A percentile compares a stretch with the other conserved stretches of the same genome.
These are phyloP conservation scores for Claviceps maximensis DNA, from an alignment of 2,329 filamentous ascomycete species.

Conservation along the genomic window DNA sequence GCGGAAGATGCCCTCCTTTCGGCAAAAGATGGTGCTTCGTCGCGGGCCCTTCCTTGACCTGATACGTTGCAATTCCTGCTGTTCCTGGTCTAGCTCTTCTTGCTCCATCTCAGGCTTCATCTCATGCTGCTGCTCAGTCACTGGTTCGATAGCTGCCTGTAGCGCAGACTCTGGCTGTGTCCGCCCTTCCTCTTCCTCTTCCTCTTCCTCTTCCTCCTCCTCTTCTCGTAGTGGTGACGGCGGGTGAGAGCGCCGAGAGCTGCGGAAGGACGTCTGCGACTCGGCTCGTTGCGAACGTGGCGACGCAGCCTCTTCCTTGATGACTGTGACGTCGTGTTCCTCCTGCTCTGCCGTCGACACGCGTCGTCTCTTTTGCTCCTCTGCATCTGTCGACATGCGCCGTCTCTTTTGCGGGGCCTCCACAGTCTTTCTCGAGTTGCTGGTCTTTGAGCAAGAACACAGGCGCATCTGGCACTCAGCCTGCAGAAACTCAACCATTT, in stretches of 20 bases:
- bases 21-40: slow-evolving; percentile 44
- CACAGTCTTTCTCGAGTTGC: slow-evolving; percentile 8
- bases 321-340: slow-evolving; percentile 9
- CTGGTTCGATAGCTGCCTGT: neutral
- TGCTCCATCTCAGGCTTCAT: slow-evolving; percentile 13
- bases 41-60: slow-evolving; percentile 27
- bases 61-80: slow-evolving; percentile 8
- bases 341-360: neutral
- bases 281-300: slow-evolving; percentile 14
- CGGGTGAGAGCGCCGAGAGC: neutral
- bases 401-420: slow-evolving; percentile 11
- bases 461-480: slow-evolving; percentile 58
- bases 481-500: slow-evolving; percentile 63
- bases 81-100: slow-evolving; percentile 13
- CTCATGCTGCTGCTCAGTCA: slow-evolving; percentile 1
- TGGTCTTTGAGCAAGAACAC: slow-evolving; percentile 43
- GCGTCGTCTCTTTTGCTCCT: neutral
- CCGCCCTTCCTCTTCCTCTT: neutral
- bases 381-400: slow-evolving; percentile 5
- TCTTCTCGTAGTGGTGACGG: neutral
- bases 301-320: slow-evolving; percentile 19
- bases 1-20: slow-evolving; percentile 49
- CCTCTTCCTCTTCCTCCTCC: neutral
- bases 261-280: neutral
- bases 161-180: neutral